Evolutionary conservation across 345 rosid species (phyloP), one percentile per base, ranked within the genome.

Genomic region (Punica granatum): DNA sequence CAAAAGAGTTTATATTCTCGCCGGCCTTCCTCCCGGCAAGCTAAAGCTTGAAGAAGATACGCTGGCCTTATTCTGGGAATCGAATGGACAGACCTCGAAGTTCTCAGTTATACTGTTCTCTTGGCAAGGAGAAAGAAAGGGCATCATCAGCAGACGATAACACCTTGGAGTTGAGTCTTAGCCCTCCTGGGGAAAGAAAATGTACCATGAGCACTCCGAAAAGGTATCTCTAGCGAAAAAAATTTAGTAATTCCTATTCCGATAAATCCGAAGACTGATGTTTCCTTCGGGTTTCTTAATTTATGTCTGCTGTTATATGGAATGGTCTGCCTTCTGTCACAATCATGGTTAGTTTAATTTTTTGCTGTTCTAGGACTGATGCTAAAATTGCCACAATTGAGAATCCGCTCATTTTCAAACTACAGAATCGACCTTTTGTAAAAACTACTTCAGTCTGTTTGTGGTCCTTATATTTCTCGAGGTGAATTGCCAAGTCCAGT

Each of bases 131-230:
- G 43, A 66, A 64, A 70, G 66, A 62, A 30, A 63, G 30, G 67
- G 72, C 53, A 42, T 37, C 51, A 16, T 58, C 51, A 21, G 30
- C 73, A 21, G 77, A 77, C 16, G 83, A 75, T 53, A 72, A 80
- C 23, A 78, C 61, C 62, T 67, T 82, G 77, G 83, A 77, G 69
- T 67, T 80, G 62, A 82, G 77, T 64, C 80, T 83, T 37, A 77
- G 78, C 76, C 84, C 80, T 61, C 86, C 82, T 0, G 80, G 77
- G 67, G 80, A 74, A 59, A 65, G 46, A 5, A 35, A 34, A 23
- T 49, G 23, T 59, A 58, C 49, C 63, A 69, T 68, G 78, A 80
- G 65, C 71, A 21, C 28, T 11, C 65, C 56, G 72, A 78, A 70
- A 73, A 79, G 68, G 72, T 26, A 58, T 63, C 21, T 25, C 60